Percentiles rank a stretch among this genome's conserved stretches.
phyloP scores from a whole-genome alignment of 177 flowering plant genomes.

The Telopea speciosissima region DNA sequence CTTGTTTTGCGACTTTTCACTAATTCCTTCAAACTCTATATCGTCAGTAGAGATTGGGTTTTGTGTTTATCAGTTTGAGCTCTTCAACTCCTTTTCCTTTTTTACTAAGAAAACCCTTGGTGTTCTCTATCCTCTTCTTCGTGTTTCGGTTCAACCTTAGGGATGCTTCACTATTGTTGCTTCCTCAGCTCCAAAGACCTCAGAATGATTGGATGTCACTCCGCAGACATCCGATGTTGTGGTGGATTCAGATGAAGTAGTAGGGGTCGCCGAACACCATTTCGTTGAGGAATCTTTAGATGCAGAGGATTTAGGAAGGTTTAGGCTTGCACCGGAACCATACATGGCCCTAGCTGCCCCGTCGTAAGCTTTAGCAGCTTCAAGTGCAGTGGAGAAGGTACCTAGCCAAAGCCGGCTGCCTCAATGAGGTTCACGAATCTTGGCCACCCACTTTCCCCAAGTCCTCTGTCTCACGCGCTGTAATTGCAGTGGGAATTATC shows the following conservation, averaged over 20 bases:
- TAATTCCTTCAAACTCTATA: too few species aligned
- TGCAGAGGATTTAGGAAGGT: constrained; percentile 23
- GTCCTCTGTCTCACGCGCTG: constrained; percentile 54
- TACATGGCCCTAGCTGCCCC: constrained; percentile 56
- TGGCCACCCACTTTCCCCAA: constrained; percentile 72
- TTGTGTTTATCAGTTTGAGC: too few species aligned
- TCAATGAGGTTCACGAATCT: constrained; percentile 50
- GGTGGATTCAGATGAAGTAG: constrained; percentile 26
- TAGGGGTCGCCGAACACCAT: neutral
- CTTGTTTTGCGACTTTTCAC: too few species aligned
- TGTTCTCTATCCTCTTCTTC: constrained; percentile 19
- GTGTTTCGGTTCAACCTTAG: neutral
- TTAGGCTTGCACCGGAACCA: constrained; percentile 40
- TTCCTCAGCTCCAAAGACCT: constrained; percentile 23
- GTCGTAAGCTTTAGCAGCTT: constrained; percentile 54
- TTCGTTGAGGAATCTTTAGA: constrained; percentile 5
- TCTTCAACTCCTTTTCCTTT: too few species aligned
- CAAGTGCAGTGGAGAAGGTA: constrained; percentile 36
- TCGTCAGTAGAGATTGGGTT: too few species aligned
- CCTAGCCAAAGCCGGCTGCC: constrained; percentile 59
- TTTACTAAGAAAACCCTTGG: too few species aligned
- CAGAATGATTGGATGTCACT: constrained; percentile 27
- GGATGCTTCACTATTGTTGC: neutral
- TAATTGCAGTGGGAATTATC: constrained; percentile 39
- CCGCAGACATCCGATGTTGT: constrained; percentile 8